A percentile compares a stretch with the other conserved stretches of the same genome.
Conservation (phyloP, 2,329 filamentous ascomycete genomes). For the Exophiala mesophila region DNA sequence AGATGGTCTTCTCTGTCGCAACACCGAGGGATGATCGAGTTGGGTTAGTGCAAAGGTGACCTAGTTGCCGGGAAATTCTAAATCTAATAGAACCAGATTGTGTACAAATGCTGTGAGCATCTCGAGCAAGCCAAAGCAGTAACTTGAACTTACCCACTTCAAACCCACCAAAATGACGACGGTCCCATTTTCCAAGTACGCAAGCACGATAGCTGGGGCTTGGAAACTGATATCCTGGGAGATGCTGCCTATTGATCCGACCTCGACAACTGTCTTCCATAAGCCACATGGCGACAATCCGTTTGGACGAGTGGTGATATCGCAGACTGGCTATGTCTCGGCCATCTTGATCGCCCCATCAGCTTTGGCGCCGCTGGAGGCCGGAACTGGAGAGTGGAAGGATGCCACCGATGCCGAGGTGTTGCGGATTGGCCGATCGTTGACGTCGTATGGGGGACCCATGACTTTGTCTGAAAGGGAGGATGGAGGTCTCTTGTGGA, state of each 20-base stretch:
- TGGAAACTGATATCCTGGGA: slow-evolving; percentile 10
- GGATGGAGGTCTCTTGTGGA: slow-evolving; percentile 12
- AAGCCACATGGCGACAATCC: slow-evolving; percentile 18
- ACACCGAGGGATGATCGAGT: too few relatives aligned
- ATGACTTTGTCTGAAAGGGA: slow-evolving; percentile 12
- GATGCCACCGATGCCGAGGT: slow-evolving; percentile 14
- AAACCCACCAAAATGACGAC: not conserved
- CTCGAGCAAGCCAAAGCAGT: too few relatives aligned
- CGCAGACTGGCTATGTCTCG: slow-evolving; percentile 13
- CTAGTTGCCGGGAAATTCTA: too few relatives aligned
- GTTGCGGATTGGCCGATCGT: slow-evolving; percentile 6
- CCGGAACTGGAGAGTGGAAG: slow-evolving; percentile 5
- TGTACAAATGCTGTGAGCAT: too few relatives aligned
- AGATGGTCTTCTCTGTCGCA: too few relatives aligned
- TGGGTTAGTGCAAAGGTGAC: too few relatives aligned
- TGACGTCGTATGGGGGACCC: slow-evolving; percentile 13
- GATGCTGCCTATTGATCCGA: not conserved
- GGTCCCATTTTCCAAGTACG: slow-evolving; percentile 8
- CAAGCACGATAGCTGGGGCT: slow-evolving; percentile 1
- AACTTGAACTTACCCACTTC: too few relatives aligned
- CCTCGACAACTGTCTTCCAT: slow-evolving; percentile 5
- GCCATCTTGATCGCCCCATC: slow-evolving; percentile 11
- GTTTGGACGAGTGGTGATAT: slow-evolving; percentile 15
- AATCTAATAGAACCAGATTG: too few relatives aligned
- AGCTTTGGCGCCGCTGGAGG: slow-evolving; percentile 4